Conservation (phyloP, 257 asterid species). For the Plectranthus barbatus region DNA sequence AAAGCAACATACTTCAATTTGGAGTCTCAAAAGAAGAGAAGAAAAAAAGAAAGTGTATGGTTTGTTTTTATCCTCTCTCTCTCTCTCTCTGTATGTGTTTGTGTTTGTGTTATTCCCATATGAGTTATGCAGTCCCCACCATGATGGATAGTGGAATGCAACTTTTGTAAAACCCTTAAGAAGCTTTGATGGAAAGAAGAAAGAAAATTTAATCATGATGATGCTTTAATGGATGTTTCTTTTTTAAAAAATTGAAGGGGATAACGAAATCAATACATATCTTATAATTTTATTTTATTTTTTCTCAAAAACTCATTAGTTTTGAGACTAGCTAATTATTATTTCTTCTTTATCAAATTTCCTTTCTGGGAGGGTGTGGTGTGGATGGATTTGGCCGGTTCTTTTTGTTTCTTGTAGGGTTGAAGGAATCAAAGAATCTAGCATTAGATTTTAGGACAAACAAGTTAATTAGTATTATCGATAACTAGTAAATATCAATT, state of each 20-base stretch:
- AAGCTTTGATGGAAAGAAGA: slow-evolving; percentile 34
- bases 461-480: slow-evolving; percentile 40
- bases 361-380: slow-evolving; percentile 25
- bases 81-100: slow-evolving; percentile 20
- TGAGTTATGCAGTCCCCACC: slow-evolving; percentile 56
- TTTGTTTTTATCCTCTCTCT: slow-evolving; percentile 64
- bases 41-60: slow-evolving; percentile 39
- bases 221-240: slow-evolving; percentile 40
- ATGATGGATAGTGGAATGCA: slow-evolving; percentile 53
- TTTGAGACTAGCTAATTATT: slow-evolving; percentile 16
- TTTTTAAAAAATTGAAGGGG: slow-evolving; percentile 41
- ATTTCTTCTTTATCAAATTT: neutral
- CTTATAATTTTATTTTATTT: neutral
- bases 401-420: slow-evolving; percentile 66
- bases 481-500: slow-evolving; percentile 30
- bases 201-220: slow-evolving; percentile 17
- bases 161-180: slow-evolving; percentile 38
- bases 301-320: neutral
- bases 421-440: slow-evolving; percentile 88
- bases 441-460: slow-evolving; percentile 70
- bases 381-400: slow-evolving; percentile 60
- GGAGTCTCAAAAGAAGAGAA: slow-evolving; percentile 73
- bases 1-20: slow-evolving; percentile 59
- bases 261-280: slow-evolving; percentile 23
- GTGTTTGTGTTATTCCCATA: slow-evolving; percentile 28